Conservation (phyloP, 768 basidiomycete species). For the Neoboletus subvelutipes region DNA sequence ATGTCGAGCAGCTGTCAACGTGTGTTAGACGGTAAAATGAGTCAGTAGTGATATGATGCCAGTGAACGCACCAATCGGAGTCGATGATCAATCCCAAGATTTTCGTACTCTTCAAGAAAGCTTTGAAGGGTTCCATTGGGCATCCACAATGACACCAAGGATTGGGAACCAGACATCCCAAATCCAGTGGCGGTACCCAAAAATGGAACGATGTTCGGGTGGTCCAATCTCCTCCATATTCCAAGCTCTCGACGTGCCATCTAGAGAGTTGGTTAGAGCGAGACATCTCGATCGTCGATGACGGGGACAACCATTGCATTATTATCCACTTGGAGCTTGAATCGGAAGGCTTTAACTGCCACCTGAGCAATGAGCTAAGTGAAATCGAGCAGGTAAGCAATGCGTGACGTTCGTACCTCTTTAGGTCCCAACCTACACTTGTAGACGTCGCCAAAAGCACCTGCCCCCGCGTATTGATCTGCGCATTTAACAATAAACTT, state of each 20-base stretch:
- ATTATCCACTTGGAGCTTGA: neutral
- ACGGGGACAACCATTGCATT: neutral
- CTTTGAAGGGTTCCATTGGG: too few species aligned
- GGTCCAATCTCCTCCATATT: too few species aligned
- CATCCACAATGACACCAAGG: neutral
- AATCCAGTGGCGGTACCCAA: neutral
- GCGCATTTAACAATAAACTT: neutral
- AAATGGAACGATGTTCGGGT: too few species aligned
- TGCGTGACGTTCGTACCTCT: neutral
- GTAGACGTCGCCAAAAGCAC: neutral
- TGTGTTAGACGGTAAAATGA: neutral
- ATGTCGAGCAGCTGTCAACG: too few species aligned
- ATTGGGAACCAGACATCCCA: neutral
- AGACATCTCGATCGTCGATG: neutral
- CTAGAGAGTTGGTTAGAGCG: neutral
- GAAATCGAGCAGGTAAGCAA: too few species aligned
- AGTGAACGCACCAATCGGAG: neutral
- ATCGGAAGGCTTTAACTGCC: slow-evolving; percentile 2
- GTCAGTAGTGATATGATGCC: neutral
- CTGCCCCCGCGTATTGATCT: neutral
- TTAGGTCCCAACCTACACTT: neutral
- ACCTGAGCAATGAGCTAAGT: neutral
- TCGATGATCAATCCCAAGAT: neutral
- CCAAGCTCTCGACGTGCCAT: too few species aligned
- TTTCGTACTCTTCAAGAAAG: neutral